phyloP scores from a whole-genome alignment of 352 stramenopile genomes.

The Plasmopara viticola region DNA sequence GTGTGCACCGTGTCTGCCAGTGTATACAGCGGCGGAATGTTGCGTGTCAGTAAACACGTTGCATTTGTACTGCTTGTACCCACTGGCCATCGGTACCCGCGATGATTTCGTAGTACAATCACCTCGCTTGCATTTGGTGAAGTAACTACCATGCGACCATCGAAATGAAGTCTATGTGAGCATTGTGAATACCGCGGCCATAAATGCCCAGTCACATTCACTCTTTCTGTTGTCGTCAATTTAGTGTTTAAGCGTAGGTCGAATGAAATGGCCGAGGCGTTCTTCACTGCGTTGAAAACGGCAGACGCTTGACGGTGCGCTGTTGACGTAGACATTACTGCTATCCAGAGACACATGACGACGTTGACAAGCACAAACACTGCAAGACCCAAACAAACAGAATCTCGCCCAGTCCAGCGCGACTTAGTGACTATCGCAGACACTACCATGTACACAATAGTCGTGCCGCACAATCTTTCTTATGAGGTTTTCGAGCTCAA shows the following conservation, averaged over 20 bases:
- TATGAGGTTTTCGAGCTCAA: no score
- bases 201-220: constrained; percentile 25
- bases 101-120: constrained; percentile 33
- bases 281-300: constrained; percentile 23
- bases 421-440: constrained; percentile 5
- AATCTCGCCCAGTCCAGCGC: constrained; percentile 11
- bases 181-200: constrained; percentile 30
- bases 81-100: constrained; percentile 21
- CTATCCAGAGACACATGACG: constrained; percentile 30
- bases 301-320: constrained; percentile 18
- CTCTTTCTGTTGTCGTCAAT: background rate
- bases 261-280: constrained; percentile 27
- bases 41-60: constrained; percentile 28
- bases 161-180: constrained; percentile 33
- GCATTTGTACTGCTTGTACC: constrained; percentile 7
- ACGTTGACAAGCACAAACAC: constrained; percentile 24
- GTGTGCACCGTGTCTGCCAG: no score
- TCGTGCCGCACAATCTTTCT: no score
- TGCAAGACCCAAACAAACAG: constrained; percentile 22
- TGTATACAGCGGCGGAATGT: constrained; percentile 47
- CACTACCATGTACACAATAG: no score
- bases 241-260: no score
- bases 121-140: constrained; percentile 19
- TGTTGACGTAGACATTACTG: constrained; percentile 11
- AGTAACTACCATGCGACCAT: constrained; percentile 26